Conservation (phyloP, 495 filamentous ascomycete genomes). For the Aspergillus olivimuriae region DNA sequence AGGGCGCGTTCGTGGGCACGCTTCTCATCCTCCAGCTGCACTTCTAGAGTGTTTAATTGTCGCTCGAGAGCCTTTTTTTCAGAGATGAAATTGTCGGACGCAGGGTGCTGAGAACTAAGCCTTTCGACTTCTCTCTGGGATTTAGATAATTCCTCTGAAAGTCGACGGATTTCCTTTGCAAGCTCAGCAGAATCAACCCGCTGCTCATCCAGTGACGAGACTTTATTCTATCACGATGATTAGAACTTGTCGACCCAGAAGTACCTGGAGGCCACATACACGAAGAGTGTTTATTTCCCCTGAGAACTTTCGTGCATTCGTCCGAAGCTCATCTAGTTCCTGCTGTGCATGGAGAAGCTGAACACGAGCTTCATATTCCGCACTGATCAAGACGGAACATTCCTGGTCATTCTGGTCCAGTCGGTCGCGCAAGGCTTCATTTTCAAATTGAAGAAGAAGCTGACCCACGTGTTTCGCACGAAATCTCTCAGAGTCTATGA, state of each 20-base stretch:
- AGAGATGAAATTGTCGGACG: conserved; percentile 57
- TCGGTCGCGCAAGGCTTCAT: conserved; percentile 55
- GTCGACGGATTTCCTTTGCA: conserved; percentile 67
- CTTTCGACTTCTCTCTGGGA: conserved; percentile 75
- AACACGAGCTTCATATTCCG: conserved; percentile 47
- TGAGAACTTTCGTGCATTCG: conserved; percentile 47
- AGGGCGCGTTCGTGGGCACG: conserved; percentile 55
- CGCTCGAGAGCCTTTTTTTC: conserved; percentile 73
- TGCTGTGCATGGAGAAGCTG: conserved; percentile 52
- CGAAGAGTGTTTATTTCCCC: conserved; percentile 62
- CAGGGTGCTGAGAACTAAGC: conserved; percentile 60
- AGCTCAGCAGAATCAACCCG: conserved; percentile 62
- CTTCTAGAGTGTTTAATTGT: conserved; percentile 65
- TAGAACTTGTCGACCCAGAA: neutral
- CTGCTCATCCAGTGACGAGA: conserved; percentile 53
- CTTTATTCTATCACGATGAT: conserved; percentile 50
- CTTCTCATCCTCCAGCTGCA: conserved; percentile 75
- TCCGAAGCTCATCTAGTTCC: conserved; percentile 50
- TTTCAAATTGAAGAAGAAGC: conserved; percentile 65
- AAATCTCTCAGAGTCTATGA: conserved; percentile 62
- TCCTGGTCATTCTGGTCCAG: conserved; percentile 50
- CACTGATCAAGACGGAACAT: conserved; percentile 38
- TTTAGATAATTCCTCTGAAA: conserved; percentile 63
- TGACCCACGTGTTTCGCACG: conserved; percentile 59
- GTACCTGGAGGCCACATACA: conserved; percentile 35